Base-by-base conservation (phyloP, 768 basidiomycete genomes). In the Pleurotus pulmonarius region DNA sequence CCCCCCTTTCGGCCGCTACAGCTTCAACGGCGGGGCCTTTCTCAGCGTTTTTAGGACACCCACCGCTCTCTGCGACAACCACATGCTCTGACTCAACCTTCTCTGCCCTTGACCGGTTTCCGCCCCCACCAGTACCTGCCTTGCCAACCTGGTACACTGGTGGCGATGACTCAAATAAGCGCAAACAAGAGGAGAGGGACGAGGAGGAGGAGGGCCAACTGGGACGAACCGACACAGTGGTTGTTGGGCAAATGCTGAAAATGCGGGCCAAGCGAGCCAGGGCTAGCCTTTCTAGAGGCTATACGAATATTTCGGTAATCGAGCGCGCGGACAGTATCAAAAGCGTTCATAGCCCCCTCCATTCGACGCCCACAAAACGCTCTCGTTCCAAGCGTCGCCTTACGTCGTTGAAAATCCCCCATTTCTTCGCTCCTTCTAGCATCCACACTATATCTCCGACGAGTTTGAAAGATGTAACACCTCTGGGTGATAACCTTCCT, bases 161-260 rank as follows among this genome's bases (percentile, higher is more conserved):
- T 8, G 16, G 29, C n/a, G 20, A n/a, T 4, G 25, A 38, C 2
- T 13, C 37, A 11, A 39, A 41, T 8, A 53, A 43, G 38, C 51
- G 51, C 7, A 43, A 53, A 38, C 39, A 53, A 5, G 49, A 11
- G 16, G 38, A 52, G 16, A 25, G 29, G 12, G 51, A 53, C 5
- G 38, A 53, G 7, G 37, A 5, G 7, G 39, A 53, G 1, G 16
- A n/a, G n/a, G 13, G 15, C 26, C 41, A n/a, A 13, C 46, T 51
- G 11, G 48, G 25, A 2, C 41, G 49, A 22, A 44, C 51, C 18
- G 45, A 58, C 22, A 58, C 56, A 15, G n/a, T 25, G 16, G 38
- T 44, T 20, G 37, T 58, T 26, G 44, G 56, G 18, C 56, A 58
- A 8, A 39, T 58, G 49, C 49, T 58, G 3, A 49, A 58, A 52